These are phyloP conservation scores for Mortierella sp. DNA, from an alignment of 371 early-diverging fungal genomes.

Conservation along the genomic window DNA sequence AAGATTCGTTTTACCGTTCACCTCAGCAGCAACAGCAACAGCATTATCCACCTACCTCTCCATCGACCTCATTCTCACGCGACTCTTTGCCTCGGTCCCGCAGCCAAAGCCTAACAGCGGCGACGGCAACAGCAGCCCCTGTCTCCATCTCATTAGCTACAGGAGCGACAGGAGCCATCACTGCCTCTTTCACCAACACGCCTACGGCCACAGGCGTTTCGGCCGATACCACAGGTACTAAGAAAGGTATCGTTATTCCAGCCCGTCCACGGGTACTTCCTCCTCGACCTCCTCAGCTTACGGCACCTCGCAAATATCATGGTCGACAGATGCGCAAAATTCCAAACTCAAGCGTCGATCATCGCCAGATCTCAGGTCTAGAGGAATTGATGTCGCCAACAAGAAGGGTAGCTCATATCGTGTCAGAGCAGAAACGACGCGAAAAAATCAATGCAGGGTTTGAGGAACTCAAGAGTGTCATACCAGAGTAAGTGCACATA, in stretches of 20 bases:
- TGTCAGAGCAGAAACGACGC: conserved; percentile 55
- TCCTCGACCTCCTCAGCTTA: conserved; percentile 23
- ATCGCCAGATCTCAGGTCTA: conserved; percentile 15
- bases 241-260: conserved; percentile 14
- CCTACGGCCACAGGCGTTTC: too few relatives aligned
- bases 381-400: conserved; percentile 25
- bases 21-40: conserved; percentile 1
- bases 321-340: conserved; percentile 38
- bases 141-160: background rate
- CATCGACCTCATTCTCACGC: conserved; percentile 11
- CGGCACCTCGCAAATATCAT: conserved; percentile 34
- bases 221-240: background rate
- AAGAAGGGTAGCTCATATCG: conserved; percentile 53
- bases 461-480: conserved; percentile 54
- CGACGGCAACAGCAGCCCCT: background rate
- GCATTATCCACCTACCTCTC: background rate
- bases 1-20: background rate
- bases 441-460: conserved; percentile 57
- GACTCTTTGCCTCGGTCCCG: conserved; percentile 16
- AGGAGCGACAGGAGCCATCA: background rate
- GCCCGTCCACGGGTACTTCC: conserved; percentile 21
- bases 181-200: background rate
- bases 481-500: conserved; percentile 39
- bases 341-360: conserved; percentile 12
- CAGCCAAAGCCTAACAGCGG: conserved; percentile 8